Conservation (phyloP, 345 rosid genomes). For the Firmiana major region DNA sequence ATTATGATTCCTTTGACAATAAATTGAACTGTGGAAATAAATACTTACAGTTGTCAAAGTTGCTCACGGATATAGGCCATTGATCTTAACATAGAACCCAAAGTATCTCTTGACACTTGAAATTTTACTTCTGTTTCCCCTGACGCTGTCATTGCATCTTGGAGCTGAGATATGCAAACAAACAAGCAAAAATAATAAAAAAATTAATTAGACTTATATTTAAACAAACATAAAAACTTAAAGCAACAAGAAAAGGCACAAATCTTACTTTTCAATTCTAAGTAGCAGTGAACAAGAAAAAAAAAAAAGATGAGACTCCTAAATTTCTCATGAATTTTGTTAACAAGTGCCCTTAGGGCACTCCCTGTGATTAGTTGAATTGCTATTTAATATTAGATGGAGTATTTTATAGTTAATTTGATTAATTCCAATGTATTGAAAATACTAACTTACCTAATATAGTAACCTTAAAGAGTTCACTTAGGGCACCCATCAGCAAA, state of each 20-base stretch:
- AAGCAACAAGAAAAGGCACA: neutral
- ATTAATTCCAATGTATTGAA: too few species aligned
- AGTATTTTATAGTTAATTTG: too few species aligned
- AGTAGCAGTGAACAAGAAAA: neutral
- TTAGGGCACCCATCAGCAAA: too few species aligned
- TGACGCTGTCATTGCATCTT: conserved; percentile 44
- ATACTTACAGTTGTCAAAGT: conserved; percentile 43
- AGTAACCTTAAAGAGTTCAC: too few species aligned
- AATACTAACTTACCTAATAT: too few species aligned
- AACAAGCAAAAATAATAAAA: neutral
- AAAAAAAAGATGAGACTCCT: neutral
- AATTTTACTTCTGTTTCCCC: conserved; percentile 65
- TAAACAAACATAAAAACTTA: neutral
- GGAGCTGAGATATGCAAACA: conserved; percentile 39
- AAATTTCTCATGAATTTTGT: too few species aligned
- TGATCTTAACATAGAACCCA: conserved; percentile 62
- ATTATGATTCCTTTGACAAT: neutral
- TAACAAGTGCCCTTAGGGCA: neutral
- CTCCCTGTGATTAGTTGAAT: neutral
- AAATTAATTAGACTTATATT: too few species aligned
- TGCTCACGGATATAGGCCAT: conserved; percentile 58
- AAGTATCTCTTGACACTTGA: conserved; percentile 60
- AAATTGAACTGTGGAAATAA: neutral
- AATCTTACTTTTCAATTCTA: neutral
- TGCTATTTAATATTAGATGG: too few species aligned